phyloP scores from a whole-genome alignment of 805 yeast species.

The Candida suzukii region DNA sequence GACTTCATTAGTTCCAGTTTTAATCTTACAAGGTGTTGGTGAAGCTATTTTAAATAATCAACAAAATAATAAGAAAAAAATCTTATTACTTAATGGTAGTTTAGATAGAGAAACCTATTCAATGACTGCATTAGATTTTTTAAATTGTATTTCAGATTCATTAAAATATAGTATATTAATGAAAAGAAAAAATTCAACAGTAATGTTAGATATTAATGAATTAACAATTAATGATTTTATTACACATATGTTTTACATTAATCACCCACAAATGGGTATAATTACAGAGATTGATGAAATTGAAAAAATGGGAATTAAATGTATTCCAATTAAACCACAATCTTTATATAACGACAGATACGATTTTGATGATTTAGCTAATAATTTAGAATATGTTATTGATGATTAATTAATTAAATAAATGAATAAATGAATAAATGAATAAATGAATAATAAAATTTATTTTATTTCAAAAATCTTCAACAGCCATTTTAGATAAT shows the following conservation, averaged over 20 bases:
- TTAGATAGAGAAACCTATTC: conserved; percentile 76
- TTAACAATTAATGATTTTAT: conserved; percentile 30
- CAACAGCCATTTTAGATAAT: conserved; percentile 51
- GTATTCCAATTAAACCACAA: conserved; percentile 33
- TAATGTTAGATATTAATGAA: conserved; percentile 24
- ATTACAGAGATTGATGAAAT: conserved; percentile 37
- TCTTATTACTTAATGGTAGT: conserved; percentile 66
- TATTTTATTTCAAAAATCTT: background rate
- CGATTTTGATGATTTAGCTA: conserved; percentile 35
- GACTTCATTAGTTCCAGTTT: conserved; percentile 80
- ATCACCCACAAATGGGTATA: conserved; percentile 39
- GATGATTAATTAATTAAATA: background rate
- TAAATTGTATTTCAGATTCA: conserved; percentile 48
- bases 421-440: background rate
- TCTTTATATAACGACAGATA: conserved; percentile 23
- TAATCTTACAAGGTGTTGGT: conserved; percentile 69
- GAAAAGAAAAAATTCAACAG: conserved; percentile 9
- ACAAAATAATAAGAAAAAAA: conserved; percentile 30
- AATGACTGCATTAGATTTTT: conserved; percentile 52
- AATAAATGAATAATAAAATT: background rate
- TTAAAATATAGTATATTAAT: conserved; percentile 42
- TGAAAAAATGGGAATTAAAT: conserved; percentile 35
- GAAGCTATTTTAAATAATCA: conserved; percentile 35
- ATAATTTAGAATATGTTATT: conserved; percentile 1
- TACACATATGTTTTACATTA: conserved; percentile 57